Evolutionary conservation across 2,329 filamentous ascomycete species (phyloP).

Genomic region (Ilyonectria destructans): DNA sequence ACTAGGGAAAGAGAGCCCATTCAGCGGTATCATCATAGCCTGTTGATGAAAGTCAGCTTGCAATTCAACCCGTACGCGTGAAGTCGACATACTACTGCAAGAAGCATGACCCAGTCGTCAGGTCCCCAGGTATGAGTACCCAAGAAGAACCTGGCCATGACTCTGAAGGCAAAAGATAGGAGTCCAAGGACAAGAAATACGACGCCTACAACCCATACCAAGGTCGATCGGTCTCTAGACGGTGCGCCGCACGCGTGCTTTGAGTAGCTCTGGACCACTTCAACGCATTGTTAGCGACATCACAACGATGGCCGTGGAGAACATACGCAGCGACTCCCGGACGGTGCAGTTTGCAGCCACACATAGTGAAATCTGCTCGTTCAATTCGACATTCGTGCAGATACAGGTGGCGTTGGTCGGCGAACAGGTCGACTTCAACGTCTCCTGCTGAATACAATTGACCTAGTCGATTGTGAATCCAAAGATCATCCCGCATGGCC

Average conservation of each 20-base stretch:
- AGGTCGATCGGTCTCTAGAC: conserved; percentile 23
- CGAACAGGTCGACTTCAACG: conserved; percentile 29
- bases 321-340: conserved; percentile 46
- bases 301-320: background rate
- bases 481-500: background rate
- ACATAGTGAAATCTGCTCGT: conserved; percentile 38
- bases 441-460: conserved; percentile 38
- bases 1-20: conserved; percentile 26
- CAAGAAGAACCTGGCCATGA: conserved; percentile 16
- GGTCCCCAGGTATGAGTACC: conserved; percentile 22
- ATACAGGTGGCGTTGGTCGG: conserved; percentile 41
- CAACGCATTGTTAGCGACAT: conserved; percentile 5
- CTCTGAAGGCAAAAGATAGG: conserved; percentile 15
- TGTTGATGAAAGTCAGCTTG: conserved; percentile 1
- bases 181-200: conserved; percentile 25
- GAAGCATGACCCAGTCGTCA: conserved; percentile 32
- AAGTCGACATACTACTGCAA: conserved; percentile 27
- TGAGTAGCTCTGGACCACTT: conserved; percentile 26
- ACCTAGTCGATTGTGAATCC: conserved; percentile 34
- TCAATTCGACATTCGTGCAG: conserved; percentile 45
- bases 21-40: conserved; percentile 27
- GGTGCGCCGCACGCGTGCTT: conserved; percentile 22
- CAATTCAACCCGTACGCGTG: background rate
- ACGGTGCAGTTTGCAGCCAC: conserved; percentile 39
- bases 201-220: conserved; percentile 24